Base-by-base conservation (phyloP, 169 alveolate species). In the Cryptosporidium muris region DNA sequence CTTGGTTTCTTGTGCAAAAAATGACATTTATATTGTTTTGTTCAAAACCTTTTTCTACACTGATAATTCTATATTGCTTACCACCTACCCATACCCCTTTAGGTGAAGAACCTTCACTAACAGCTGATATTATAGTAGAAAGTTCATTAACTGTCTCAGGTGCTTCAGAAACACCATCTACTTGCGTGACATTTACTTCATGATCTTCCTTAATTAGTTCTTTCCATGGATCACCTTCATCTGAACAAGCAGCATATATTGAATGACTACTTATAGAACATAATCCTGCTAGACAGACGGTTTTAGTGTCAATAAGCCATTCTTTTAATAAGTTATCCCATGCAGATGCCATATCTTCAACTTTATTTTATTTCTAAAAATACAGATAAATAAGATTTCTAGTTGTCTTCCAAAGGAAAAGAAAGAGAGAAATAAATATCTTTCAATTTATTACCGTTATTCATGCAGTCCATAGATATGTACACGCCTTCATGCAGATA, bases 51-150 rank as follows among this genome's bases (percentile, higher is more conserved):
- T 52, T 45, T 88, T 65, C 82, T 43, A 89, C 74, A 42, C 81
- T 66, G 25, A 88, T 64, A 37, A 82, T 64, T 52, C 88, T 89
- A 65, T 85, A 89, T 63, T 88, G 80, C 45, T 25, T 58, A 53
- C 92, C 92, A 36, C 91, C 92, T 4, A 89, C 49, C 90, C 91
- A 89, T 11, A 89, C 92, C 11, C 92, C 92, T 6, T 85, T 65
- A 11, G 92, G 92, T 25, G 90, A 88, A 9, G 64, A 47, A 16
- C 92, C 92, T 45, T 89, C 91, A 1, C n/a, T 65, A 38, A 89
- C 60, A 14, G 92, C 92, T 16, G 81, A 82, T 6, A 53, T 43
- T 48, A 89, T 7, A 6, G 91, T 89, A 14, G 67, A 37, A 36
- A 81, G 89, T 54, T 89, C 92, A 53, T 89, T 88, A 48, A 66